Percentiles rank a stretch among this genome's conserved stretches.
These are phyloP conservation scores for Argentina anserina DNA, from an alignment of 306 rosid genomes.

Conservation along the genomic window DNA sequence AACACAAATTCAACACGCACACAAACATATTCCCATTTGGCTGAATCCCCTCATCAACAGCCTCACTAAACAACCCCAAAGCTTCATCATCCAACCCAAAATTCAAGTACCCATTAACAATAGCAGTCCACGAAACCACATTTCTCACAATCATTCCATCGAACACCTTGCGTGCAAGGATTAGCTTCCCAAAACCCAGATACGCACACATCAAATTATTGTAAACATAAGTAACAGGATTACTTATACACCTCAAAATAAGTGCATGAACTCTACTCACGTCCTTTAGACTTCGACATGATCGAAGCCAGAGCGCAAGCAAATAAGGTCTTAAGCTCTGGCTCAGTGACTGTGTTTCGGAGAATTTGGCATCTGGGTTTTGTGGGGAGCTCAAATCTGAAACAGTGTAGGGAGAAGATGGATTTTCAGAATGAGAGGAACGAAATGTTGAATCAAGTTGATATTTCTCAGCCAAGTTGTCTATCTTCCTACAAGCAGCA, in stretches of 20 bases:
- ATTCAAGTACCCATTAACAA: constrained; percentile 66
- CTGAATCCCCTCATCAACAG: constrained; percentile 40
- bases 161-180: constrained; percentile 61
- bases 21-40: constrained; percentile 73
- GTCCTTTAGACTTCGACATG: constrained; percentile 46
- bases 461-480: constrained; percentile 76
- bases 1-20: constrained; percentile 66
- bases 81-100: constrained; percentile 64
- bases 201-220: constrained; percentile 77
- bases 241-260: constrained; percentile 37
- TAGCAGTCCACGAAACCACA: constrained; percentile 85
- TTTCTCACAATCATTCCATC: constrained; percentile 57
- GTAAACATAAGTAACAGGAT: constrained; percentile 43
- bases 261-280: constrained; percentile 57
- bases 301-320: constrained; percentile 65
- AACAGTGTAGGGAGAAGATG: constrained; percentile 2
- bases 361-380: constrained; percentile 25
- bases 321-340: constrained; percentile 36
- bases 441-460: constrained; percentile 68
- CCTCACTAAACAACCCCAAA: constrained; percentile 47
- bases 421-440: neutral
- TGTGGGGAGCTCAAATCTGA: constrained; percentile 12
- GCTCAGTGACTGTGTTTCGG: constrained; percentile 10
- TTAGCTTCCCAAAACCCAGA: constrained; percentile 46
- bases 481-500: constrained; percentile 94